Evolutionary conservation across 495 filamentous ascomycete species (phyloP).

Genomic region (Staphylotrichum longicolle): DNA sequence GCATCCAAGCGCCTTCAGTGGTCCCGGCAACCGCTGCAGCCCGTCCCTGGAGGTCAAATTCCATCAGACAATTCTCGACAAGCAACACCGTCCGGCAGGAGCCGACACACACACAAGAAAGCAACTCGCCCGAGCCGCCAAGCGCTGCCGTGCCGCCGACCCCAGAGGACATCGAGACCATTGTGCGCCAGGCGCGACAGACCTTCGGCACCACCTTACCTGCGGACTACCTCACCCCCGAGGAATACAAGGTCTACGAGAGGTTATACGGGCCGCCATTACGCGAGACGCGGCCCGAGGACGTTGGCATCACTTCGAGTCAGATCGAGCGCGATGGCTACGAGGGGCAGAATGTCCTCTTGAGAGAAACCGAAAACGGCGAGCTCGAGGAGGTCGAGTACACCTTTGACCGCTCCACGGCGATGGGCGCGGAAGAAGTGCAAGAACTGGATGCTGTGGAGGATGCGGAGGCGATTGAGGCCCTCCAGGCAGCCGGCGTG

Average conservation of each 20-base stretch:
- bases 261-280: constrained; percentile 73
- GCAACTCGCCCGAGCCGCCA: constrained; percentile 3
- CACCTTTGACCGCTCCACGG: constrained; percentile 24
- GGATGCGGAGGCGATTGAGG: constrained; percentile 3
- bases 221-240: constrained; percentile 62
- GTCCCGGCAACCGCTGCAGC: constrained; percentile 19
- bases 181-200: constrained; percentile 67
- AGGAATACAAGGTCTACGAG: constrained; percentile 74
- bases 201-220: constrained; percentile 77
- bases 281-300: constrained; percentile 54
- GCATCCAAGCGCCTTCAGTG: constrained; percentile 18
- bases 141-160: constrained; percentile 13
- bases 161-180: constrained; percentile 52
- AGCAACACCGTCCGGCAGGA: constrained; percentile 32
- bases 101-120: neutral
- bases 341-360: constrained; percentile 34
- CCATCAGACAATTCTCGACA: constrained; percentile 42
- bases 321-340: constrained; percentile 21
- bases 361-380: constrained; percentile 60
- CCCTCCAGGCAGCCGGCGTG: neutral
- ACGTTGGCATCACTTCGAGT: constrained; percentile 48
- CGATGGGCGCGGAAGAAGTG: constrained; percentile 6
- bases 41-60: constrained; percentile 19
- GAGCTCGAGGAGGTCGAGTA: constrained; percentile 60
- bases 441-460: constrained; percentile 15